Evolutionary conservation across 441 rosid species (phyloP), one percentile per base, ranked within the genome.

Genomic region (Biscutella laevigata): DNA sequence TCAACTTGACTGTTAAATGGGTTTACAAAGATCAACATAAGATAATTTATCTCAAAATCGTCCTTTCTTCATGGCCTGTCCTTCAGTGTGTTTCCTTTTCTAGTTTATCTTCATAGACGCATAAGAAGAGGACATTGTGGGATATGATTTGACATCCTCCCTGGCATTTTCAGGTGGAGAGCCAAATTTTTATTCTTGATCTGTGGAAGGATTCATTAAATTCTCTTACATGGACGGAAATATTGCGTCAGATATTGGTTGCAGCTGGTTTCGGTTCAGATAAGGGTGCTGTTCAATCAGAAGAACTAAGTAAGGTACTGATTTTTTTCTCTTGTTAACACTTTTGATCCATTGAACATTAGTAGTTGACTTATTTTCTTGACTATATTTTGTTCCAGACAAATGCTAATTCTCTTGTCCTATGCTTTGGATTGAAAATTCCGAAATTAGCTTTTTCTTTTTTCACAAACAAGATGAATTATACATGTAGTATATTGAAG

Each of bases 231-330:
- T 92, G 98, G 98, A 55, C 80, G 3, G 98, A 92, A 66, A 77
- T 86, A 71, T 57, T 92, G 63, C 84, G 79, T 41, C 95, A 86
- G 74, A 70, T 88, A 56, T 66, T 82, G 71, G 76, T 84, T 58
- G 95, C 96, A 36, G 92, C 95, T 74, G 98, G 98, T 55, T 86
- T 77, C 79, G 95, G 94, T 60, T 79, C 91, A 47, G 74, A 67
- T 66, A 78, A 75, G 55, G 78, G 77, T 53, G 54, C 75, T 37
- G 49, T 37, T 12, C 79, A 73, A 42, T 77, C 71, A 68, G 81
- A 81, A 67, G 73, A 77, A 35, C 67, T 76, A 56, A 81, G 80
- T 56, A 78, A 84, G 96, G 98, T 87, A 60, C 64, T 53, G 43
- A 38, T 53, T 40, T 39, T 27, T 27, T 32, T 16, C 40, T 12